Base-by-base conservation (phyloP, 1,139 yeast species). In the Geotrichum histeridarum region DNA sequence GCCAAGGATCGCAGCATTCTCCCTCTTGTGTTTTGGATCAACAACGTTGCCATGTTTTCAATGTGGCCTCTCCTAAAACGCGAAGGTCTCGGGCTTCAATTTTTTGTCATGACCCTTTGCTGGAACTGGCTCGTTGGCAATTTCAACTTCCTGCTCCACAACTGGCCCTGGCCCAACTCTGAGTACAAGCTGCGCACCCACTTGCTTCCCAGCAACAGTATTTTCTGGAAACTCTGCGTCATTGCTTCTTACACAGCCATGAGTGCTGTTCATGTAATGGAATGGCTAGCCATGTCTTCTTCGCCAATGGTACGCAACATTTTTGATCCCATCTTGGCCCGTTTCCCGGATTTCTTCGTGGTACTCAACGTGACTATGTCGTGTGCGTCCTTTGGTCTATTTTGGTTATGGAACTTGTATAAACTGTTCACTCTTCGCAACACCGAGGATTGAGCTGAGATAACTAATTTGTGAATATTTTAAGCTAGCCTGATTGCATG, bases 321-420 rank as follows among this genome's bases (percentile, higher is more conserved):
- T 31, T 48, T 44, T 46, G 31, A 12, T 47, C 51, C 22, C 36
- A 58, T 12, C 60, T 77, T 7, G 65, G 60, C 1, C 67, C 33
- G 69, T 44, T 83, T 81, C 60, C 97, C 98, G 2, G 98, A 94
- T 68, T 64, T 93, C 15, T 89, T 94, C 91, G 87, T 87, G 0
- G 77, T 91, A 36, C 77, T 82, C 14, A 93, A 93, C 65, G 82
- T 86, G 42, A 66, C 83, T 0, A 67, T 90, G 8, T 84, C 94
- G 0, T 89, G 89, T 67, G 85, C 79, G 0, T 87, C 91, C 55
- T 93, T 91, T 65, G 70, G 74, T 0, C 64, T 86, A 50, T 87
- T 87, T 64, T 91, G 93, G 84, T 60, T 89, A 33, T 93, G 96
- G 93, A 74, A 79, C 42, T 73, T 82, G 61, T 80, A 76, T 66